Conservation (phyloP, 164 flowering plant genomes). For the Protea cynaroides region DNA sequence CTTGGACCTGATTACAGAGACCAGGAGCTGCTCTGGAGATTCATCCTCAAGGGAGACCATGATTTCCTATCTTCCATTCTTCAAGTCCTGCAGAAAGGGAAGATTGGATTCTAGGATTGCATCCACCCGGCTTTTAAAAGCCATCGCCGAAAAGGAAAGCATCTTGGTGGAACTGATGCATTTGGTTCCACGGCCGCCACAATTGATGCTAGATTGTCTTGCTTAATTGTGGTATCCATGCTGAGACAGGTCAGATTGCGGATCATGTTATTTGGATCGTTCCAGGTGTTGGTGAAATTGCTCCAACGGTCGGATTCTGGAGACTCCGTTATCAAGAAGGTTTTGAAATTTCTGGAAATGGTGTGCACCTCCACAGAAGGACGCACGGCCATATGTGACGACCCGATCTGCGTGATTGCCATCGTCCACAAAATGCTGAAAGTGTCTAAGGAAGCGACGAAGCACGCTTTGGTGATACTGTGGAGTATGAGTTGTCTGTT, state of each 20-base stretch:
- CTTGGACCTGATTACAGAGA: slow-evolving; percentile 13
- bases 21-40: slow-evolving; percentile 3
- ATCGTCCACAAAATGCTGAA: slow-evolving; percentile 53
- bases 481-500: slow-evolving; percentile 80
- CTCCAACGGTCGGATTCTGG: slow-evolving; percentile 19
- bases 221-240: slow-evolving; percentile 38
- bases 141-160: slow-evolving; percentile 28
- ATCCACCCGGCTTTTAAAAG: slow-evolving; percentile 30
- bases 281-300: slow-evolving; percentile 24
- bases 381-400: slow-evolving; percentile 45
- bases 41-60: slow-evolving; percentile 18
- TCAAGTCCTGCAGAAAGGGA: slow-evolving; percentile 21
- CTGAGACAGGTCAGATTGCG: slow-evolving; percentile 28
- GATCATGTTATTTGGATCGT: slow-evolving; percentile 41
- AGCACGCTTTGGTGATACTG: slow-evolving; percentile 64
- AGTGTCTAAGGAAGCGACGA: slow-evolving; percentile 62
- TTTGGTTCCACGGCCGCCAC: no score
- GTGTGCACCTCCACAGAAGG: slow-evolving; percentile 55
- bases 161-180: slow-evolving; percentile 25
- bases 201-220: slow-evolving; percentile 44
- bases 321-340: slow-evolving; percentile 33
- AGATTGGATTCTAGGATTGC: slow-evolving; percentile 23
- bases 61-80: slow-evolving; percentile 20
- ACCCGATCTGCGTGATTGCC: slow-evolving; percentile 34
- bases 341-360: slow-evolving; percentile 51